Base-by-base conservation (phyloP, 352 stramenopile genomes). In the Globisporangium apiculatum region DNA sequence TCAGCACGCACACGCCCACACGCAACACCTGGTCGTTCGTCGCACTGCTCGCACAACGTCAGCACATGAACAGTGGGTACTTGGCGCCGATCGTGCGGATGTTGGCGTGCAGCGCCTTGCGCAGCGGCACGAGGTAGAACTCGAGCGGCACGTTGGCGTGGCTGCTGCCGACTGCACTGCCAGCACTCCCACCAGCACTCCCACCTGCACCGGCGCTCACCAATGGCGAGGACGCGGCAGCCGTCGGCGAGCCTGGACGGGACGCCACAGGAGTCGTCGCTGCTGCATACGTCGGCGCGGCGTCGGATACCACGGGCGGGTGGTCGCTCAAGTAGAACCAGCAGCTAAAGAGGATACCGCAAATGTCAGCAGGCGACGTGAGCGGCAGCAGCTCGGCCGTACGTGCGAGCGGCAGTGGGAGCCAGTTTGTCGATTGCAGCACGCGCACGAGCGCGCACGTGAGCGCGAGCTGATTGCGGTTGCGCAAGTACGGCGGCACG, bases 301-400 rank as follows among this genome's bases (percentile, higher is more conserved):
- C 24, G 24, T 31, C 24, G 24, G 24, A 31, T 31, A 31, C 24
- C 24, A 31, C 24, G 24, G 24, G 84, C 7, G 84, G 82, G 36
- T 91, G 76, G 51, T 94, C 83, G 1, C 76, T 75, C 48, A 94
- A 71, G 60, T 86, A 94, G 58, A 88, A 89, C 84, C 84, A 94
- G 59, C 81, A 89, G 62, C 78, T 87, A 41, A 91, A 89, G 43
- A 94, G 73, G 55, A 94, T 89, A 0, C 66, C 68, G 24, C 84
- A 82, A 42, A 92, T 87, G 46, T 94, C 84, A 7, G 69, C 69
- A 0, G 84, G 76, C 11, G 75, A 81, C 1, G 83, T 86, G 40
- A 89, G 49, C 12, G 81, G 84, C 15, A 94, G 66, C 58, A 94
- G 57, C 57, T 91, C 76, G 0, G 72, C 80, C 0, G 76, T 72